A percentile compares a stretch with the other conserved stretches of the same genome.
Conservation (phyloP, 2,329 filamentous ascomycete species). For the Stemphylium vesicarium region DNA sequence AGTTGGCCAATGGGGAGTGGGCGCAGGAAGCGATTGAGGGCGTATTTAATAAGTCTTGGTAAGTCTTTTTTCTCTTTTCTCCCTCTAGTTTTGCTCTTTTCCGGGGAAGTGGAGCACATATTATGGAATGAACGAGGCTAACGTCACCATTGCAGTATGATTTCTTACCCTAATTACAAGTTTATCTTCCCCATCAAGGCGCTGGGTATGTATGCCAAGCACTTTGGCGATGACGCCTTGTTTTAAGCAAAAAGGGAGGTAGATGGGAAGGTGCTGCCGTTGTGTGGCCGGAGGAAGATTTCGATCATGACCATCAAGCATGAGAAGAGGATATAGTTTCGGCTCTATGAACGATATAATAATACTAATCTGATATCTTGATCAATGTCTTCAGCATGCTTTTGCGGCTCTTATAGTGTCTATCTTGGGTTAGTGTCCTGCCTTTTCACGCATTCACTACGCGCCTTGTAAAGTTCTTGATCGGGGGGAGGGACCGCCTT, state of each 20-base stretch:
- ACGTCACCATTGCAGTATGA: slow-evolving; percentile 69
- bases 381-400: too few species aligned
- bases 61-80: slow-evolving; percentile 45
- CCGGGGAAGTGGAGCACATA: too few species aligned
- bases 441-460: too few species aligned
- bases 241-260: slow-evolving; percentile 8
- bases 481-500: too few species aligned
- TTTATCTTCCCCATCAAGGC: slow-evolving; percentile 95
- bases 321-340: too few species aligned
- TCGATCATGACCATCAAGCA: too few species aligned
- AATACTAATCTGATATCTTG: too few species aligned
- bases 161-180: slow-evolving; percentile 99
- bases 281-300: too few species aligned
- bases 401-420: too few species aligned
- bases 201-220: slow-evolving; percentile 79
- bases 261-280: neutral
- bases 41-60: slow-evolving; percentile 98
- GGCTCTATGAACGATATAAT: too few species aligned
- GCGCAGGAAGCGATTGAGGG: slow-evolving; percentile 94
- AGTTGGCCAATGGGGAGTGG: slow-evolving; percentile 92
- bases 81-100: neutral
- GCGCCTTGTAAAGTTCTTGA: too few species aligned
- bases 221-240: slow-evolving; percentile 38
- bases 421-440: too few species aligned
- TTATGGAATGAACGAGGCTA: slow-evolving; percentile 7